Evolutionary conservation across 768 basidiomycete species (phyloP).

Genomic region (Kockovaella imperatae): DNA sequence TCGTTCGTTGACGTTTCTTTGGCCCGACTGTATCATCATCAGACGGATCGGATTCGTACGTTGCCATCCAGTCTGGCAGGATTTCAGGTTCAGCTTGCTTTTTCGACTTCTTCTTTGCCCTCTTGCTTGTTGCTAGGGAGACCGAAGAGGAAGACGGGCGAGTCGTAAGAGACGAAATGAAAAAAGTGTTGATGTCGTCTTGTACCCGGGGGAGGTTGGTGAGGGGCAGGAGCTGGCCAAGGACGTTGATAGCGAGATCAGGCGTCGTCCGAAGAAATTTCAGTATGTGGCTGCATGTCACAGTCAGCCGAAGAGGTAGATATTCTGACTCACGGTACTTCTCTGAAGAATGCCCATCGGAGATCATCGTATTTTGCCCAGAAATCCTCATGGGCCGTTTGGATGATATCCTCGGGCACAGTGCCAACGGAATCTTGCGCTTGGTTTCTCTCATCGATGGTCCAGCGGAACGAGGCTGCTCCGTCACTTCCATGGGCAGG

Average conservation of each 20-base stretch:
- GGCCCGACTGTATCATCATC: constrained; percentile 13
- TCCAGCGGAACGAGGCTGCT: constrained; percentile 10
- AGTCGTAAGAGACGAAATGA: constrained; percentile 25
- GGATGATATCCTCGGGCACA: constrained; percentile 34
- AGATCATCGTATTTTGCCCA: constrained; percentile 44
- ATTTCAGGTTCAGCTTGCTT: constrained; percentile 18
- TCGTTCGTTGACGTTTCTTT: constrained; percentile 14
- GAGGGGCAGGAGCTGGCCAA: constrained; percentile 34
- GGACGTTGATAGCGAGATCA: constrained; percentile 21
- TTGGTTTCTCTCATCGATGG: constrained; percentile 25
- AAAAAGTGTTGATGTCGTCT: constrained; percentile 42
- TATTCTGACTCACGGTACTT: constrained; percentile 28
- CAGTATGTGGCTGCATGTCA: constrained; percentile 6
- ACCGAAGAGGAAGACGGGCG: constrained; percentile 11
- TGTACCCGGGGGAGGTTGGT: constrained; percentile 36
- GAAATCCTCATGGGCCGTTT: constrained; percentile 31
- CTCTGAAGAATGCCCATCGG: constrained; percentile 42
- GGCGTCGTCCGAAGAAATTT: background rate
- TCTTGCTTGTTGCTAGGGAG: constrained; percentile 4
- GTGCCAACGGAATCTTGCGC: constrained; percentile 26
- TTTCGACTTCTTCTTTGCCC: constrained; percentile 12
- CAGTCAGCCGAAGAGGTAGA: background rate
- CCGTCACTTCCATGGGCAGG: background rate
- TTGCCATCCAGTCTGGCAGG: constrained; percentile 38
- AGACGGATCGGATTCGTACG: constrained; percentile 34